Conservation (phyloP, 371 early-diverging fungal genomes). For the Sporodiniella umbellata region DNA sequence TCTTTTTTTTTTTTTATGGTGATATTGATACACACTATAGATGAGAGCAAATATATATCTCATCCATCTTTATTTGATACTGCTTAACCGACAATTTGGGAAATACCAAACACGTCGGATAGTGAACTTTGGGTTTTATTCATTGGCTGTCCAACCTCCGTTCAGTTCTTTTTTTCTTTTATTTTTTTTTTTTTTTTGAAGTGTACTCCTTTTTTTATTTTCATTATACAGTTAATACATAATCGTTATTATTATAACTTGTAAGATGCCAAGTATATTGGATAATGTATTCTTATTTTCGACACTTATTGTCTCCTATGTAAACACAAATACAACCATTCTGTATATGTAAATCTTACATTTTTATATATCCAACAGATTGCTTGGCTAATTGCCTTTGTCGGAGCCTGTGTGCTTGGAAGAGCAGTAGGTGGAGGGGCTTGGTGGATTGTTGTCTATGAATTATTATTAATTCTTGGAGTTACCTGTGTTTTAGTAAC, state of each 20-base stretch:
- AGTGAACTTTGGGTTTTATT: neutral
- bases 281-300: slow-evolving; percentile 32
- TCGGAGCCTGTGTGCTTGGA: slow-evolving; percentile 32
- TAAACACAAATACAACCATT: neutral
- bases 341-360: neutral
- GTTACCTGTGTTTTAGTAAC: slow-evolving; percentile 18
- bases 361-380: slow-evolving; percentile 6
- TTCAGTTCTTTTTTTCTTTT: neutral
- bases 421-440: slow-evolving; percentile 15
- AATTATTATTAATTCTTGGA: slow-evolving; percentile 29
- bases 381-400: slow-evolving; percentile 44
- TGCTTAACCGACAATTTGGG: no score
- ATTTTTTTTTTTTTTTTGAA: neutral
- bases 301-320: slow-evolving; percentile 27
- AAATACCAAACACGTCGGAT: no score
- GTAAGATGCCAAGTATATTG: slow-evolving; percentile 18
- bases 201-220: slow-evolving; percentile 2
- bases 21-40: no score
- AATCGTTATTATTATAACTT: no score
- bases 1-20: no score
- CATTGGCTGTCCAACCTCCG: neutral
- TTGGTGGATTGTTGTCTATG: slow-evolving; percentile 46
- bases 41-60: no score
- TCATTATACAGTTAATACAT: no score
- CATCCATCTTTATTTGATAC: no score